Conservation (phyloP, 139 green algal genomes). For the Haematococcus lacustris region DNA sequence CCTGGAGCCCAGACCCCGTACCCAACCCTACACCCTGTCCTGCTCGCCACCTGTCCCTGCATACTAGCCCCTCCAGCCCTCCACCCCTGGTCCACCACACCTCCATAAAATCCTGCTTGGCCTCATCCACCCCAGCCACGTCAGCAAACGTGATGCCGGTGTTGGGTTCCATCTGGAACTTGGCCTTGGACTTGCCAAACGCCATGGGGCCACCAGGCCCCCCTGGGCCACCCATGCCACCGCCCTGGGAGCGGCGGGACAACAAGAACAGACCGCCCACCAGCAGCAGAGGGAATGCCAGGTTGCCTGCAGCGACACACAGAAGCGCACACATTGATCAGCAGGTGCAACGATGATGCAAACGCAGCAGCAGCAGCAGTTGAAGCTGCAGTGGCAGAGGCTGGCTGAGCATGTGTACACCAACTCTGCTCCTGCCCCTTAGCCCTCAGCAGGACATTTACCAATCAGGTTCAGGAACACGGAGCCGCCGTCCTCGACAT, state of each 20-base stretch:
- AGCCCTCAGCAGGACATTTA: too few species aligned
- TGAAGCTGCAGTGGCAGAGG: too few species aligned
- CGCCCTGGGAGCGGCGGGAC: slow-evolving; percentile 69
- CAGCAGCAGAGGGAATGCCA: slow-evolving; percentile 97
- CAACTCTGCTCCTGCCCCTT: too few species aligned
- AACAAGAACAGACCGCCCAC: slow-evolving; percentile 99
- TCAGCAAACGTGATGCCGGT: slow-evolving; percentile 96
- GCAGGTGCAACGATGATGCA: too few species aligned
- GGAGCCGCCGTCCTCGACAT: slow-evolving; percentile 86
- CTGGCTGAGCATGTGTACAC: too few species aligned
- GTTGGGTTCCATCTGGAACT: slow-evolving; percentile 99
- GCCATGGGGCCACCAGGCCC: slow-evolving; percentile 88
- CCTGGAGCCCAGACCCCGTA: too few species aligned
- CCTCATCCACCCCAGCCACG: slow-evolving; percentile 97
- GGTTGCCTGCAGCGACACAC: slow-evolving; percentile 71
- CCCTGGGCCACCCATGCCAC: slow-evolving; percentile 75
- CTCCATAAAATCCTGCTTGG: slow-evolving; percentile 99
- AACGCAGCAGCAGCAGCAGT: too few species aligned
- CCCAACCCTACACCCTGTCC: too few species aligned
- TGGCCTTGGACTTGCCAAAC: slow-evolving; percentile 96
- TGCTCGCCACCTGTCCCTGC: too few species aligned
- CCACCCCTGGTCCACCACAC: too few species aligned
- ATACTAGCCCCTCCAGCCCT: too few species aligned
- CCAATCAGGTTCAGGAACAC: slow-evolving; percentile 90
- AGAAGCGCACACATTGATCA: not conserved